phyloP scores from a whole-genome alignment of 371 early-diverging fungal genomes.

The Circinella umbellata region DNA sequence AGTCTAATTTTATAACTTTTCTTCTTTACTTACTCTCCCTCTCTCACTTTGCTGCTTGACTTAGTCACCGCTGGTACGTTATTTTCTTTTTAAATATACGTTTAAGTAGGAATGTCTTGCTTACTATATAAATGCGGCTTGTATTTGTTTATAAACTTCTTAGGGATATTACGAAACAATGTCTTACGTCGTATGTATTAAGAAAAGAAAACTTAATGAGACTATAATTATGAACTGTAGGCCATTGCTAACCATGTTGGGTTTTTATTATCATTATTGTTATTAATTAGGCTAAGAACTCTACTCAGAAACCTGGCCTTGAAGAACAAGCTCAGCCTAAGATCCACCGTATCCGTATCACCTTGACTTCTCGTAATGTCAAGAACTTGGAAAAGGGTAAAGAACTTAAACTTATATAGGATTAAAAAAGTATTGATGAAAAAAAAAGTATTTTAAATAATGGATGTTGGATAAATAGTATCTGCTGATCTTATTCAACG shows the following conservation, averaged over 20 bases:
- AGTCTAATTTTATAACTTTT: too few species aligned
- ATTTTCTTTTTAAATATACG: too few species aligned
- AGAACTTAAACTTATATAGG: slow-evolving; percentile 31
- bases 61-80: slow-evolving; percentile 54
- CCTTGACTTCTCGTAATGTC: slow-evolving; percentile 97
- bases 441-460: too few species aligned
- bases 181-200: slow-evolving; percentile 53
- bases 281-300: slow-evolving; percentile 46
- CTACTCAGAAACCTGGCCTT: slow-evolving; percentile 60
- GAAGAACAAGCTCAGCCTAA: slow-evolving; percentile 61
- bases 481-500: slow-evolving; percentile 95
- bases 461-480: slow-evolving; percentile 48
- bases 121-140: too few species aligned
- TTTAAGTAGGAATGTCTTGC: too few species aligned
- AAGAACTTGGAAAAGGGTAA: slow-evolving; percentile 95
- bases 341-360: slow-evolving; percentile 96
- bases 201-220: not conserved
- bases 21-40: not conserved
- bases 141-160: not conserved
- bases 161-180: slow-evolving; percentile 42
- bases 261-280: too few species aligned
- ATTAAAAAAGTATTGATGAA: not conserved
- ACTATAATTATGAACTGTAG: too few species aligned
- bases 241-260: too few species aligned
- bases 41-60: slow-evolving; percentile 27